Conservation (phyloP, 2,329 filamentous ascomycete species). For the Aciculosporium take region DNA sequence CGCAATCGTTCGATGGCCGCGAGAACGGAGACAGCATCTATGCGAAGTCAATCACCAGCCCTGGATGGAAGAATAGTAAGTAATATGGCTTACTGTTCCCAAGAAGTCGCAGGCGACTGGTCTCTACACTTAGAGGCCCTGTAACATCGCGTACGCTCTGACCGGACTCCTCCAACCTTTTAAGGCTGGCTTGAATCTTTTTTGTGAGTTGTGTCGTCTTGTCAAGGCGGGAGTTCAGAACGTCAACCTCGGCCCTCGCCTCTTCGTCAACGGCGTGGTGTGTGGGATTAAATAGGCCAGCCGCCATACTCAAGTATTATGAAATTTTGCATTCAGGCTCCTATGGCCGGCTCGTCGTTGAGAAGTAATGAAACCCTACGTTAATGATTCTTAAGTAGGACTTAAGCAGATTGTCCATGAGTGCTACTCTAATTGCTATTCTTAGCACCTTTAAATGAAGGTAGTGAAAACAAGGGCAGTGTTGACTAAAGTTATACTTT, state of each 20-base stretch:
- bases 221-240: conserved; percentile 60
- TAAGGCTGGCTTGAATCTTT: conserved; percentile 83
- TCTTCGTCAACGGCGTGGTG: conserved; percentile 47
- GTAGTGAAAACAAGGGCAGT: too few relatives aligned
- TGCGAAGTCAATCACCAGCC: conserved; percentile 8
- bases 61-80: neutral
- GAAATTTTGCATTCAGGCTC: too few relatives aligned
- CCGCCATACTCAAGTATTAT: conserved; percentile 37
- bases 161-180: conserved; percentile 72
- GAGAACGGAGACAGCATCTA: conserved; percentile 75
- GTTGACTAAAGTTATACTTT: too few relatives aligned
- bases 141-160: conserved; percentile 86
- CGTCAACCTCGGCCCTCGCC: conserved; percentile 54
- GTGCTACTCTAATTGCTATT: too few relatives aligned
- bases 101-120: conserved; percentile 73
- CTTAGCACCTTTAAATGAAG: too few relatives aligned
- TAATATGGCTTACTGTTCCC: conserved; percentile 49
- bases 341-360: neutral
- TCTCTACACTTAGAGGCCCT: conserved; percentile 84
- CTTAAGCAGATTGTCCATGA: too few relatives aligned
- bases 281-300: conserved; percentile 30
- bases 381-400: too few relatives aligned
- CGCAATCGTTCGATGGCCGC: conserved; percentile 77
- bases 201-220: conserved; percentile 90
- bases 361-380: neutral